Evolutionary conservation across 306 rosid genomes (phyloP), one percentile per base, ranked within the genome.

Genomic region (Neltuma alba): DNA sequence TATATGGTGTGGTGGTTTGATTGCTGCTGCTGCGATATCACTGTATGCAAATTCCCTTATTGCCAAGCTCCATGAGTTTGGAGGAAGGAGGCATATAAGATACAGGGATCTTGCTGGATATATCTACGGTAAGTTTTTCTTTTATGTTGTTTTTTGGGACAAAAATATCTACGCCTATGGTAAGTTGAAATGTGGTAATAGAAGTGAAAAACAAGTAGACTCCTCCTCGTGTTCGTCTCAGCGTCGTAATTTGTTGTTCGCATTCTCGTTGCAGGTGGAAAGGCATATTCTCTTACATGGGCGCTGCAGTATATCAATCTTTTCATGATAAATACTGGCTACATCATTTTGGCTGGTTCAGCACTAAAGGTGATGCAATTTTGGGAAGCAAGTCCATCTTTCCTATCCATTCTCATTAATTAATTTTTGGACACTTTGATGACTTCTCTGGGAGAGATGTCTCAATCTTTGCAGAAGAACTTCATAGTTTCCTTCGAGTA

Each of bases 281-380:
- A 81, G 61, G 94, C 97, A 38, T 95, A 95, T 87, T 69, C 74
- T 33, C 94, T 92, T 34, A 95, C 98, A 18, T 95, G 99, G 99
- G 82, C 85, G 37, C 84, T 95, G 84, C 99, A 95, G 73, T 95
- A 92, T 82, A 82, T 85, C 83, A 95, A 95, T 81, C 98, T 95
- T 82, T 95, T 95, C 85, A 95, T 95, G 98, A 95, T 95, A 60
- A 95, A 95, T 80, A 87, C 90, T 1, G 99, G 98, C 10, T 95
- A 1, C 36, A 86, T 95, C 84, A 95, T 95, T 82, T 84, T 95
- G 84, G 99, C 98, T 27, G 99, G 99, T 76, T 89, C 89, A 3
- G 98, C 99, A 78, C 83, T 95, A 44, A 95, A 95, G 97, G 99
- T 95, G 78, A 79, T 82, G 74, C 81, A 23, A 79, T 69, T 16